phyloP scores from a whole-genome alignment of 306 rosid species.

The Vigna nakashimae region DNA sequence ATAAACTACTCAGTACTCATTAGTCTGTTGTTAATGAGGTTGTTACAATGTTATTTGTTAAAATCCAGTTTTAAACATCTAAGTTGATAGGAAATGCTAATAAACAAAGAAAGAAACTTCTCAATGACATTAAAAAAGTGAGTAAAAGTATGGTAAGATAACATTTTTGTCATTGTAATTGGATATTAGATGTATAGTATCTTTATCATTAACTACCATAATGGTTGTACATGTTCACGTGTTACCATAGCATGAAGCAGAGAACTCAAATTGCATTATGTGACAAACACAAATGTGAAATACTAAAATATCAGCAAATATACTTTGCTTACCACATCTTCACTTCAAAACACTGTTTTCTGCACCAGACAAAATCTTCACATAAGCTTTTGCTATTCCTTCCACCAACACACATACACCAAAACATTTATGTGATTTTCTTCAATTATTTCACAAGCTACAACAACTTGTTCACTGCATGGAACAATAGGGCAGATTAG shows the following conservation, averaged over 20 bases:
- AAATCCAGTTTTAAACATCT: too few species aligned
- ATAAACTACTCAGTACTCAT: too few species aligned
- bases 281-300: slow-evolving; percentile 34
- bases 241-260: slow-evolving; percentile 43
- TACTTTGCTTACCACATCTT: slow-evolving; percentile 41
- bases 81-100: too few species aligned
- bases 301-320: slow-evolving; percentile 23
- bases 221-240: slow-evolving; percentile 52
- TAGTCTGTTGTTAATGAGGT: too few species aligned
- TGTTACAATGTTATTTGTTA: too few species aligned
- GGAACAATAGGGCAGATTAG: slow-evolving; percentile 28
- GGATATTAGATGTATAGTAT: too few species aligned
- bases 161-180: too few species aligned
- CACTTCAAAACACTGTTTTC: slow-evolving; percentile 50
- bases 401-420: slow-evolving; percentile 40
- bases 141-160: too few species aligned
- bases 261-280: slow-evolving; percentile 33
- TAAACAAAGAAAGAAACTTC: too few species aligned
- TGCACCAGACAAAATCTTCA: slow-evolving; percentile 50
- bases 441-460: slow-evolving; percentile 23
- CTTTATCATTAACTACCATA: not conserved
- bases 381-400: slow-evolving; percentile 41
- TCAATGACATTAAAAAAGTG: too few species aligned
- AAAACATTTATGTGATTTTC: slow-evolving; percentile 17
- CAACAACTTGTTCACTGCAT: slow-evolving; percentile 44